Evolutionary conservation across 140 eudicot genomes (phyloP), one percentile per base, ranked within the genome.

Genomic region (Oenanthe javanica): DNA sequence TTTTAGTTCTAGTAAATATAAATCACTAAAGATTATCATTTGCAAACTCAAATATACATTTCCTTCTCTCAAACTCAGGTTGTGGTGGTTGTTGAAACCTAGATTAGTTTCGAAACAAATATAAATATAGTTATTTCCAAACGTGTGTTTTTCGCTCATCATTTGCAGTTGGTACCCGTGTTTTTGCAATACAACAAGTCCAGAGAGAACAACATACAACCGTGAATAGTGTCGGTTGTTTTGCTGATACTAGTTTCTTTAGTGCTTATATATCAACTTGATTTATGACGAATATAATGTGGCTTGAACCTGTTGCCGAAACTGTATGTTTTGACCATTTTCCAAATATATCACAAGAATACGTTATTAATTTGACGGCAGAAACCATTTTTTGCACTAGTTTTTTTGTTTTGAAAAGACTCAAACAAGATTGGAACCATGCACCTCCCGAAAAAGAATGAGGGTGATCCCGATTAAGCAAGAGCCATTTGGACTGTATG

Each of bases 221-320:
- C 15, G 48, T 69, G 18, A 86, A 45, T 6, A 77, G 12, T 0
- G 42, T 59, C 14, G 77, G 83, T 23, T 57, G 51, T 66, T 78
- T 52, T 19, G 25, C 38, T 25, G 18, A 23, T 1, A 81, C 71
- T 42, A 9, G 5, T 3, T 59, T 51, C 73, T 83, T 86, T n/a
- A 83, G 85, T 12, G 15, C 54, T n/a, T 75, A 59, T 49, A 82
- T 79, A 1, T 87, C 72, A 2, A 50, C 48, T n/a, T 12, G 67
- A 55, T 40, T 52, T 64, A 87, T 1, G 25, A 82, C 5, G 47
- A 36, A 36, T 36, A 36, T 36, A 75, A 87, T 12, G 90, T 75
- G 21, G 77, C 77, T 4, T 85, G 74, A 27, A 52, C 59, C 59
- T 14, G 59, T 52, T 52, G 16, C 59, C 15, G 19, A 51, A 51